phyloP scores from a whole-genome alignment of 306 rosid species.

The Luffa aegyptiaca region DNA sequence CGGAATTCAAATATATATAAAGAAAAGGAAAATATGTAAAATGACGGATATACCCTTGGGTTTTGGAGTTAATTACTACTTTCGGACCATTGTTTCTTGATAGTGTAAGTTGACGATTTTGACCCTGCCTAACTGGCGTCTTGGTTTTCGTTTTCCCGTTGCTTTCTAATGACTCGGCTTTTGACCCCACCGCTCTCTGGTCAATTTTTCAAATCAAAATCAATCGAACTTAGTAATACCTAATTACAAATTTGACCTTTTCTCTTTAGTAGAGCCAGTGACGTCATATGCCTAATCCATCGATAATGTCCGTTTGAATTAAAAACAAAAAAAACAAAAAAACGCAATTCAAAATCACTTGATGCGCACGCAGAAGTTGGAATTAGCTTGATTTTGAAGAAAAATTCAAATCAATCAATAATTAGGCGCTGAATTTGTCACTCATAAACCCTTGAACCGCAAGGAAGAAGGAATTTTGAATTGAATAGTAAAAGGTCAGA shows the following conservation, averaged over 20 bases:
- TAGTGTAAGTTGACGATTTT: background rate
- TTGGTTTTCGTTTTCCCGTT: background rate
- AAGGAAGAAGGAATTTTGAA: background rate
- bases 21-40: background rate
- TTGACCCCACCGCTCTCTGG: background rate
- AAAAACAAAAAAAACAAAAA: no score
- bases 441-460: no score
- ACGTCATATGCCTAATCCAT: background rate
- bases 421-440: no score
- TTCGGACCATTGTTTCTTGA: background rate
- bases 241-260: background rate
- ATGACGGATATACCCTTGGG: background rate
- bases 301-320: background rate
- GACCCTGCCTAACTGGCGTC: conserved; percentile 8
- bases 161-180: background rate
- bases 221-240: background rate
- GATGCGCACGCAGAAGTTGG: background rate
- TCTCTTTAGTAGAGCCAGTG: background rate
- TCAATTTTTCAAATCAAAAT: conserved; percentile 1
- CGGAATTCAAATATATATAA: background rate
- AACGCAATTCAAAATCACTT: background rate
- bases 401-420: background rate
- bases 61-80: background rate
- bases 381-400: background rate
- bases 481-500: background rate